Conservation (phyloP, 1,284 basidiomycete genomes). For the Schizophyllum commune region DNA sequence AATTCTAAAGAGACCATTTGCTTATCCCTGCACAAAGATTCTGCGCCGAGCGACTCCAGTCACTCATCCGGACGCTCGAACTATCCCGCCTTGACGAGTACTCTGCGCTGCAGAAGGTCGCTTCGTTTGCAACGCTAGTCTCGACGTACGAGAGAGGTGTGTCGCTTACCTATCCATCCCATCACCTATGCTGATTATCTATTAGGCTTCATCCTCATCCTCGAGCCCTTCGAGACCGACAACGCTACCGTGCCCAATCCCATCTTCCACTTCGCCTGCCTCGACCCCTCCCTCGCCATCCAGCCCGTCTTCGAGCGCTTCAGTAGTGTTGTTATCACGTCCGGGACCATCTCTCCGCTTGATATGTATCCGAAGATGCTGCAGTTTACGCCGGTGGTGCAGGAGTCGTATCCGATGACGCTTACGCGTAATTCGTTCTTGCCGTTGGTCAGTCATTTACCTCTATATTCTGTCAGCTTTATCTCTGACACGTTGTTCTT, state of each 20-base stretch:
- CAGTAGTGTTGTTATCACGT: slow-evolving; percentile 97
- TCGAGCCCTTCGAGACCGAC: slow-evolving; percentile 99
- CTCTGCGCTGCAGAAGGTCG: slow-evolving; percentile 89
- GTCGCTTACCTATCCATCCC: background rate
- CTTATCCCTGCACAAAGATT: slow-evolving; percentile 49
- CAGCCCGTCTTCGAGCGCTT: slow-evolving; percentile 98
- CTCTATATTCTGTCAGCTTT: slow-evolving; percentile 1
- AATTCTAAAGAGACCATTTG: too few species aligned
- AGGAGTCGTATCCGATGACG: slow-evolving; percentile 98
- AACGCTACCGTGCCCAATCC: slow-evolving; percentile 98
- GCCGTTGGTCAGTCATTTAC: slow-evolving; percentile 51
- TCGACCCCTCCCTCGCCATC: slow-evolving; percentile 96
- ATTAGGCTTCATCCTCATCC: slow-evolving; percentile 89
- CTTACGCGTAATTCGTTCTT: slow-evolving; percentile 95
- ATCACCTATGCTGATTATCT: slow-evolving; percentile 5
- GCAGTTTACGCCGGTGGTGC: slow-evolving; percentile 94
- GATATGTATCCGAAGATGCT: slow-evolving; percentile 99
- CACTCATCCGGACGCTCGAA: slow-evolving; percentile 90
- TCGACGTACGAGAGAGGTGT: slow-evolving; percentile 96
- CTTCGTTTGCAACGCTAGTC: slow-evolving; percentile 93
- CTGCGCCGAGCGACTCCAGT: slow-evolving; percentile 93
- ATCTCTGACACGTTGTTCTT: too few species aligned
- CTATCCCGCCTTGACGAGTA: slow-evolving; percentile 90
- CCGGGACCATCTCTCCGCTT: slow-evolving; percentile 95
- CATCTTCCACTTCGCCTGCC: slow-evolving; percentile 98